Percentiles rank a stretch among this genome's conserved stretches.
These are phyloP conservation scores for Aspergillus incahuasiensis DNA, from an alignment of 495 filamentous ascomycete genomes.

Conservation along the genomic window DNA sequence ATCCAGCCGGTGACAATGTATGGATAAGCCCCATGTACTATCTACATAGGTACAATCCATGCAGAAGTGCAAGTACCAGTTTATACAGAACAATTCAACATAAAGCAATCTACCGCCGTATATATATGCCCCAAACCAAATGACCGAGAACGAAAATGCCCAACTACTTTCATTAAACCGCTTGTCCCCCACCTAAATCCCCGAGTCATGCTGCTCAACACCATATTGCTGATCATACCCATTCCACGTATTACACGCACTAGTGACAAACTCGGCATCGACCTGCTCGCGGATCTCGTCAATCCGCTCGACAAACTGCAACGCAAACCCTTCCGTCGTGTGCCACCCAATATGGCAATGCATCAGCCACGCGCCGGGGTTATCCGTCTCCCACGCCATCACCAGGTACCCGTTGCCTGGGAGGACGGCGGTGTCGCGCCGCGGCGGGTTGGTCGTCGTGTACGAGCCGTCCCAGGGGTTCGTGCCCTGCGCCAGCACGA, in stretches of 20 bases:
- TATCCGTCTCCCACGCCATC: slow-evolving; percentile 52
- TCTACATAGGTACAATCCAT: no score
- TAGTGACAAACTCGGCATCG: slow-evolving; percentile 7
- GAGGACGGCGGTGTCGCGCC: slow-evolving; percentile 58
- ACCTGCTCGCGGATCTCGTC: slow-evolving; percentile 16
- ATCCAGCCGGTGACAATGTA: no score
- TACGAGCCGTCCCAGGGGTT: slow-evolving; percentile 10
- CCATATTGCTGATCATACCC: slow-evolving; percentile 4
- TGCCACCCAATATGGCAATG: slow-evolving; percentile 53
- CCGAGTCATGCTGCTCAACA: neutral
- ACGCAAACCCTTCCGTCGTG: slow-evolving; percentile 37
- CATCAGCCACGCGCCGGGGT: slow-evolving; percentile 50
- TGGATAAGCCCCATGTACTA: no score
- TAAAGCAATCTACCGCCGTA: no score
- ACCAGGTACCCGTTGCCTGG: slow-evolving; percentile 39
- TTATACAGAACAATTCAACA: no score
- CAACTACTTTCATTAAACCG: no score
- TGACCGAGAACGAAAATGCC: no score
- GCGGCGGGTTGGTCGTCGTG: slow-evolving; percentile 39
- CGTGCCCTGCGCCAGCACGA: slow-evolving; percentile 45
- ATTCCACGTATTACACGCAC: slow-evolving; percentile 15
- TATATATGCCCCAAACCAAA: no score
- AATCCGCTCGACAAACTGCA: slow-evolving; percentile 45
- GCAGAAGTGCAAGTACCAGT: no score
- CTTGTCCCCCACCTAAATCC: neutral